Evolutionary conservation across 345 rosid species (phyloP), one percentile per base, ranked within the genome.

Genomic region (Lumnitzera racemosa): DNA sequence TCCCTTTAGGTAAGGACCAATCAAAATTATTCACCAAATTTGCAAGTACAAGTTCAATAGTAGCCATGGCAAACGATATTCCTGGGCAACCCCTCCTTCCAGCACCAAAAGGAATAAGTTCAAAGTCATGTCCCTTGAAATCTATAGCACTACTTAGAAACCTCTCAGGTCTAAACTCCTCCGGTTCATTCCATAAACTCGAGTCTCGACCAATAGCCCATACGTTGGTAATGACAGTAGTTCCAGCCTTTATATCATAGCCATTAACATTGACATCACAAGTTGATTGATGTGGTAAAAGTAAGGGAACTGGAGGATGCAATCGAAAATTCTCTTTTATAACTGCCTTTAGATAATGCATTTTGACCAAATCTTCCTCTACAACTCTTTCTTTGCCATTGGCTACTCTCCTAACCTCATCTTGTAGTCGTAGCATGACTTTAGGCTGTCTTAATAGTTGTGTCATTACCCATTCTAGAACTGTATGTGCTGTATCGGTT

Each of bases 181-280:
- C 73, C 0, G 79, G 55, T 1, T 70, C 47, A 0, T 61, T 59
- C 84, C 81, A 73, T 0, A 25, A 20, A 0, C 24, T 12, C 1
- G 75, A 72, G 52, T 76, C 81, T 55, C 77, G 76, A 59, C 80
- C 83, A 0, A 76, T 67, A 12, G 72, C 66, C 72, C 72, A 73
- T 3, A 68, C 70, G 7, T 76, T 80, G 52, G 25, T 47, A 14
- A 71, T 24, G 0, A 64, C 70, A 29, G 9, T 49, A 15, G 81
- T 80, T 49, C 71, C 67, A 1, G 67, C 73, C 2, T 59, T 41
- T 14, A 80, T 55, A 47, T 76, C 71, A 25, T 63, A 76, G 17
- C 74, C 73, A 0, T 55, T 36, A 3, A 76, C n/a, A 13, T 61
- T 68, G 60, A 76, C 59, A 16, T 71, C 78, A 24, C 46, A 51